Conservation (phyloP, 306 rosid genomes). For the Acacia acuminata region DNA sequence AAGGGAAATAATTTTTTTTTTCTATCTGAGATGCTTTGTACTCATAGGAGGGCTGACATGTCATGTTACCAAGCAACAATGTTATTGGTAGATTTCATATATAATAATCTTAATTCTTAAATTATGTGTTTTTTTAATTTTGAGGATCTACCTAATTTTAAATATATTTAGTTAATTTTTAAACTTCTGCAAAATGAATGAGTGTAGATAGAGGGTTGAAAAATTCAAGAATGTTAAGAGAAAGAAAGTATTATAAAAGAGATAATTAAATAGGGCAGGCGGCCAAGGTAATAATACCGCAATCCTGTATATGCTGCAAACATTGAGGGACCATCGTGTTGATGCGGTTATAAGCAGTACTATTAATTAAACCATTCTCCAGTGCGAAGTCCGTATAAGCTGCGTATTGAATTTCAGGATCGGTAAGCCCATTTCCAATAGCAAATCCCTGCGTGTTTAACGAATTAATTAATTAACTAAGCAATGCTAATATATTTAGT, state of each 20-base stretch:
- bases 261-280: background rate
- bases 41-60: background rate
- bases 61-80: background rate
- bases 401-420: constrained; percentile 80
- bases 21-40: background rate
- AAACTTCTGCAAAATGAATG: background rate
- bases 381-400: constrained; percentile 84
- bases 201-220: background rate
- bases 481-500: background rate
- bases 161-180: background rate
- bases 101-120: background rate
- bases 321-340: constrained; percentile 60
- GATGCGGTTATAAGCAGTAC: constrained; percentile 49
- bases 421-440: constrained; percentile 84
- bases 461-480: background rate
- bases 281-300: background rate
- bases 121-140: background rate
- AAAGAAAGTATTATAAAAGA: background rate
- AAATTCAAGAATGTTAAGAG: background rate
- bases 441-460: constrained; percentile 72
- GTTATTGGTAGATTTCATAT: background rate
- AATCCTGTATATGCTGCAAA: background rate
- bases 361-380: constrained; percentile 52
- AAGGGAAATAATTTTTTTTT: background rate
- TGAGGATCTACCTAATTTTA: background rate